Conservation (phyloP, 78 protist species). For the Dictyostelium discoideum region DNA sequence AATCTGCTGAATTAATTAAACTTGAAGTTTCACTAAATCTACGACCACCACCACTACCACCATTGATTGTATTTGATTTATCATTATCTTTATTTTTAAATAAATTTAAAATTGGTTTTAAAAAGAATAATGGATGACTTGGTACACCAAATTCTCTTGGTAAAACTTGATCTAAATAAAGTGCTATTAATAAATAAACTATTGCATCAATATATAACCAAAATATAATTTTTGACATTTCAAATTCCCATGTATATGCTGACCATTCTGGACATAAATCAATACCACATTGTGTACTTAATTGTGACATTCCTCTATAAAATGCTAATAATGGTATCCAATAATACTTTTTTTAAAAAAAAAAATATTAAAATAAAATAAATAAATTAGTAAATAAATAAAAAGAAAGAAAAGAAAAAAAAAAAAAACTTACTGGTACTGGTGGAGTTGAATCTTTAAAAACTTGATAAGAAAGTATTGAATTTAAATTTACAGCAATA, state of each 20-base stretch:
- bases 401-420: neutral
- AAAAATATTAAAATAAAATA: neutral
- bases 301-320: constrained; percentile 59
- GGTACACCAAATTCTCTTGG: constrained; percentile 85
- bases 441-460: constrained; percentile 1
- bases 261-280: constrained; percentile 48
- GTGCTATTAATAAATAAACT: constrained; percentile 61
- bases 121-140: constrained; percentile 75
- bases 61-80: neutral
- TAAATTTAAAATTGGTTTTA: constrained; percentile 18
- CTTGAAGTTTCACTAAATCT: neutral
- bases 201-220: constrained; percentile 78
- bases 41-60: neutral
- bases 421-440: neutral
- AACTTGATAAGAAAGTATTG: constrained; percentile 27
- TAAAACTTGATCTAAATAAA: constrained; percentile 86
- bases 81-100: neutral
- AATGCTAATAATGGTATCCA: constrained; percentile 81
- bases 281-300: constrained; percentile 60
- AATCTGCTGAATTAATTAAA: neutral
- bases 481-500: constrained; percentile 62
- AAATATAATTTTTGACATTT: constrained; percentile 30
- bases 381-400: no score
- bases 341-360: constrained; percentile 9
- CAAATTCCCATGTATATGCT: constrained; percentile 39